Conservation (phyloP, 116 monocot genomes). For the Dioscorea cayenensis region DNA sequence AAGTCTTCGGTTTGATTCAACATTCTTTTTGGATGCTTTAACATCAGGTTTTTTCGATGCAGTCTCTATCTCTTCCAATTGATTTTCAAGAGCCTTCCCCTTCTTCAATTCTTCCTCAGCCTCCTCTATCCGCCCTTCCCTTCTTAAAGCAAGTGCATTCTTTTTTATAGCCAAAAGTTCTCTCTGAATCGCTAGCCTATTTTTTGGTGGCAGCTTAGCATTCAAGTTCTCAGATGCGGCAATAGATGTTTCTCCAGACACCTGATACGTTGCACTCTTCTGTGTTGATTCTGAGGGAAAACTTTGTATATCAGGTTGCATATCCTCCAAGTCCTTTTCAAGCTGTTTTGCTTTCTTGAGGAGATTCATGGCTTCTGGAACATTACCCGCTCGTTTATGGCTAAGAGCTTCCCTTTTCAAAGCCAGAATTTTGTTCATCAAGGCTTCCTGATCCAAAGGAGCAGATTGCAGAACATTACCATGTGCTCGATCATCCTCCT, state of each 20-base stretch:
- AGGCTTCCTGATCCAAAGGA: conserved; percentile 29
- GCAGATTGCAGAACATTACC: background rate
- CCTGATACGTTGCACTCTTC: conserved; percentile 9
- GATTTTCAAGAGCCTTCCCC: conserved; percentile 70
- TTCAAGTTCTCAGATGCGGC: background rate
- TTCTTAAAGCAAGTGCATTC: conserved; percentile 82
- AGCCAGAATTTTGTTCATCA: conserved; percentile 37
- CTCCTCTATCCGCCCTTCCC: conserved; percentile 74
- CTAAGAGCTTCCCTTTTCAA: conserved; percentile 73
- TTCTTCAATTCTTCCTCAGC: conserved; percentile 87
- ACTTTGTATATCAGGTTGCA: conserved; percentile 15
- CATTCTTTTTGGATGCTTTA: conserved; percentile 19
- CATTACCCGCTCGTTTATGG: conserved; percentile 71
- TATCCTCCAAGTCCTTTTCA: conserved; percentile 49
- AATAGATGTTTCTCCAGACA: background rate
- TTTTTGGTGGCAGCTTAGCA: conserved; percentile 33
- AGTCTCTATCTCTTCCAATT: conserved; percentile 67
- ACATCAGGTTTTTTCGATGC: conserved; percentile 12
- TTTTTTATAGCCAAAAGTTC: conserved; percentile 87
- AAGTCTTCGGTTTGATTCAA: conserved; percentile 10
- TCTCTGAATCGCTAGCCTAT: conserved; percentile 71
- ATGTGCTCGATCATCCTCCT: conserved; percentile 32
- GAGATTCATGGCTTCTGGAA: conserved; percentile 57
- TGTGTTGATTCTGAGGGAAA: conserved; percentile 13
- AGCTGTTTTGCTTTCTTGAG: conserved; percentile 84